Evolutionary conservation across 768 basidiomycete genomes (phyloP), one percentile per base, ranked within the genome.

Genomic region (Pulveroboletus frians): DNA sequence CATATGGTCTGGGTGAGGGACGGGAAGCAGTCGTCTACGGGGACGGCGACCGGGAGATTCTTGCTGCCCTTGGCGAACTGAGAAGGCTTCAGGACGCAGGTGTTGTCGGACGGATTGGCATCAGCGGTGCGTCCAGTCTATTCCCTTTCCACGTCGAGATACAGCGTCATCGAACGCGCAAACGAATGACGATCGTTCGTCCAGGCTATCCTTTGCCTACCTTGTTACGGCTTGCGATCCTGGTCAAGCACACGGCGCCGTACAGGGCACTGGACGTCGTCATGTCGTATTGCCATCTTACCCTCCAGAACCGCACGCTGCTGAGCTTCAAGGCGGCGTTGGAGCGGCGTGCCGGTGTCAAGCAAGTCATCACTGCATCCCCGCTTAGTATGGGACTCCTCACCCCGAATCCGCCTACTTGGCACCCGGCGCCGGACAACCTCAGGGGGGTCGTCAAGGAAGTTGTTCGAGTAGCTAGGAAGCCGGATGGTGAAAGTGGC

Each of bases 301-400:
- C 78, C 20, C 72, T 92, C 29, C 88, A 91, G 62, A 90, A 88
- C 65, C 68, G 71, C 47, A 82, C 78, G 14, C 75, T 84, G 62
- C 63, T 67, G 35, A 66, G 73, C 9, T 91, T 83, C 62, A 73
- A 76, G 23, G 68, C 75, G 10, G 75, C 77, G 35, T 76, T 92
- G 47, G 71, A 73, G 53, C 62, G 69, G 17, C 83, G 85, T 20
- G 89, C 88, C 0, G 70, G 78, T 43, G 77, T 94, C 38, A 63
- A 66, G 47, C 85, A 88, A 47, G 72, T 94, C 26, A 46, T 92
- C 43, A 73, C 84, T 3, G 92, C 92, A 2, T 91, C 90, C 2
- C 92, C 92, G 8, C 73, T 94, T 45, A 84, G 79, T 62, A 93
- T 93, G 91, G 85, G 84, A 0, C 76, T 93, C 3, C 75, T 94